phyloP scores from a whole-genome alignment of 331 rosid genomes.

The Cydonia oblonga region DNA sequence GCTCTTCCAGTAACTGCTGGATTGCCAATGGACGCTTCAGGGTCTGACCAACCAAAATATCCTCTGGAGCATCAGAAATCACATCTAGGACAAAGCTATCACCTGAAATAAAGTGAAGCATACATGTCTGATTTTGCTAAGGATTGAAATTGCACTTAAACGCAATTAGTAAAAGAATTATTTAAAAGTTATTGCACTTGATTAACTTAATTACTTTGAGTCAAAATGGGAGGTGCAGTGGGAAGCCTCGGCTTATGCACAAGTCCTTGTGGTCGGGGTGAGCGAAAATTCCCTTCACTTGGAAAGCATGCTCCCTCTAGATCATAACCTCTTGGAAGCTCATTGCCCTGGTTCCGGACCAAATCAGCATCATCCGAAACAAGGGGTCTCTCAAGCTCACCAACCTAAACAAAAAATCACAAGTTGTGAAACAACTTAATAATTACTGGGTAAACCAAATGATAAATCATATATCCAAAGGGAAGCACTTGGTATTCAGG shows the following conservation, averaged over 20 bases:
- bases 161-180: not conserved
- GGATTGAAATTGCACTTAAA: not conserved
- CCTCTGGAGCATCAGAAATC: slow-evolving; percentile 38
- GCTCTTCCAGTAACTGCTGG: slow-evolving; percentile 35
- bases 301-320: slow-evolving; percentile 70
- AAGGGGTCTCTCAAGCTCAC: slow-evolving; percentile 79
- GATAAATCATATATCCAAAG: not conserved
- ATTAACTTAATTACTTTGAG: slow-evolving; percentile 28
- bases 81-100: slow-evolving; percentile 52
- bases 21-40: slow-evolving; percentile 38
- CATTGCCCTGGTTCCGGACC: slow-evolving; percentile 23
- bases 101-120: slow-evolving; percentile 31
- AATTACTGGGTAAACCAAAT: not conserved
- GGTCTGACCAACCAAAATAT: slow-evolving; percentile 46
- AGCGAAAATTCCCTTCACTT: slow-evolving; percentile 53
- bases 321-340: slow-evolving; percentile 63
- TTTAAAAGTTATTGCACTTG: not conserved
- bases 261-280: slow-evolving; percentile 46
- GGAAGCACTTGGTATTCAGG: not conserved
- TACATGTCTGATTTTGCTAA: not conserved
- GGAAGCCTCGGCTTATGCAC: slow-evolving; percentile 62
- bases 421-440: not conserved
- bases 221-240: slow-evolving; percentile 20
- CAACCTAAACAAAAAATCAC: slow-evolving; percentile 25
- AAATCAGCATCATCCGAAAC: slow-evolving; percentile 34